A percentile compares a stretch with the other conserved stretches of the same genome.
Conservation (phyloP, 768 basidiomycete genomes). For the Amanita pseudoporphyria region DNA sequence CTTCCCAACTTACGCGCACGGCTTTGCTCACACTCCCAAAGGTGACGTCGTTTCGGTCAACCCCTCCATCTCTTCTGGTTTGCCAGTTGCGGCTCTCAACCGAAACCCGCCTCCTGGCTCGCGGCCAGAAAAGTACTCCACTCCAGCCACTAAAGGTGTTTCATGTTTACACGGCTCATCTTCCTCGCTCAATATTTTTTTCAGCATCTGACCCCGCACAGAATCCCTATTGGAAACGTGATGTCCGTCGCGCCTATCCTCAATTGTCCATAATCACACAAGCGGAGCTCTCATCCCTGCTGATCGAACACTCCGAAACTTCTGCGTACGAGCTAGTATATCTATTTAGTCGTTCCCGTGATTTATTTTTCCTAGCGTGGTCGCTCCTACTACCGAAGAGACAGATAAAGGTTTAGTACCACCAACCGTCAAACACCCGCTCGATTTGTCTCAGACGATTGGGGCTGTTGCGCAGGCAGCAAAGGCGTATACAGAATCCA, state of each 20-base stretch:
- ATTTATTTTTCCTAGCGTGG: constrained; percentile 28
- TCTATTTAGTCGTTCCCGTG: not conserved
- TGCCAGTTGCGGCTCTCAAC: constrained; percentile 65
- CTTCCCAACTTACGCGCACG: not conserved
- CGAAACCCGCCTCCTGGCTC: constrained; percentile 87
- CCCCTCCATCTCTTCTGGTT: constrained; percentile 84
- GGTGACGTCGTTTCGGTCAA: constrained; percentile 80
- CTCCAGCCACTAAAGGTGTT: constrained; percentile 82
- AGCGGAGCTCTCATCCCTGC: constrained; percentile 64
- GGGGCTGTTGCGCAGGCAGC: constrained; percentile 45
- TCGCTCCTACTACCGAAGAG: constrained; percentile 34
- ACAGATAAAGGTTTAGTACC: not conserved
- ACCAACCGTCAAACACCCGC: constrained; percentile 24
- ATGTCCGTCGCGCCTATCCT: constrained; percentile 89
- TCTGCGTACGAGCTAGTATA: constrained; percentile 40
- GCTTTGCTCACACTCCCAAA: constrained; percentile 21
- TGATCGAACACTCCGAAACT: constrained; percentile 67
- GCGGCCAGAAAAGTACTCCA: constrained; percentile 75
- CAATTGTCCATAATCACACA: constrained; percentile 86
- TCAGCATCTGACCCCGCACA: constrained; percentile 78
- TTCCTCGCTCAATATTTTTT: constrained; percentile 1
- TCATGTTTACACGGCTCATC: not conserved
- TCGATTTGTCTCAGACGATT: constrained; percentile 71
- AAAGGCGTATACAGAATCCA: constrained; percentile 51
- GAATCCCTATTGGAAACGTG: constrained; percentile 95